Evolutionary conservation across 1,284 basidiomycete species (phyloP).

Genomic region (Apiotrichum mycotoxinovorans): DNA sequence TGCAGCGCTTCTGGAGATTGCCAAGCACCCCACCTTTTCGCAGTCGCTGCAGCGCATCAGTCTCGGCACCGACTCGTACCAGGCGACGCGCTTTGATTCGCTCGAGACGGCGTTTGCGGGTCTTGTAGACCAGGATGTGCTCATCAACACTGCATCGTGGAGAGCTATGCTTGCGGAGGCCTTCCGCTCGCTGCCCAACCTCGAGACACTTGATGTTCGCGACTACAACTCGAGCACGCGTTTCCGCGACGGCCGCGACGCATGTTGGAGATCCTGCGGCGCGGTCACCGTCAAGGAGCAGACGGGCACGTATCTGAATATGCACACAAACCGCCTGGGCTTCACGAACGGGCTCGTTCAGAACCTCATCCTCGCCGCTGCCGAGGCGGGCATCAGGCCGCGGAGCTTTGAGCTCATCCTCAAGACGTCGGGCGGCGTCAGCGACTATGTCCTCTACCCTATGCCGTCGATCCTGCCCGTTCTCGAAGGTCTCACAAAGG

Average conservation of each 20-base stretch:
- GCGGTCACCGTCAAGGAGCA: background rate
- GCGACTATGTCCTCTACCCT: background rate
- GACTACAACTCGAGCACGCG: constrained; percentile 39
- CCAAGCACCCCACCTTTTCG: background rate
- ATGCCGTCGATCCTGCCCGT: background rate
- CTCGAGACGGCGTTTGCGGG: background rate
- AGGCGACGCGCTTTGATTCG: background rate
- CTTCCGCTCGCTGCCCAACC: constrained; percentile 2
- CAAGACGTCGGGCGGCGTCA: background rate
- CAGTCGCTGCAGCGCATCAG: constrained; percentile 11
- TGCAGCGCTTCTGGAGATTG: constrained; percentile 11
- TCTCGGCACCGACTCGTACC: constrained; percentile 5
- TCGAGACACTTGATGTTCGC: constrained; percentile 54
- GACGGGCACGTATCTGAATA: background rate
- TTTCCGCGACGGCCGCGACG: constrained; percentile 9
- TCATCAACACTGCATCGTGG: constrained; percentile 3
- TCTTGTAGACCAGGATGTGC: constrained; percentile 4
- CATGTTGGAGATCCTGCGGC: constrained; percentile 7
- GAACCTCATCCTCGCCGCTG: background rate
- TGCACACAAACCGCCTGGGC: background rate
- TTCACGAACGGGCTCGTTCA: background rate
- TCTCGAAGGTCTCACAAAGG: constrained; percentile 4
- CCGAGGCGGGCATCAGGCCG: background rate
- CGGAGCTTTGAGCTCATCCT: constrained; percentile 9
- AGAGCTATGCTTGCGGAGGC: constrained; percentile 2